Conservation (phyloP, 768 basidiomycete species). For the Hortiboletus campestris region DNA sequence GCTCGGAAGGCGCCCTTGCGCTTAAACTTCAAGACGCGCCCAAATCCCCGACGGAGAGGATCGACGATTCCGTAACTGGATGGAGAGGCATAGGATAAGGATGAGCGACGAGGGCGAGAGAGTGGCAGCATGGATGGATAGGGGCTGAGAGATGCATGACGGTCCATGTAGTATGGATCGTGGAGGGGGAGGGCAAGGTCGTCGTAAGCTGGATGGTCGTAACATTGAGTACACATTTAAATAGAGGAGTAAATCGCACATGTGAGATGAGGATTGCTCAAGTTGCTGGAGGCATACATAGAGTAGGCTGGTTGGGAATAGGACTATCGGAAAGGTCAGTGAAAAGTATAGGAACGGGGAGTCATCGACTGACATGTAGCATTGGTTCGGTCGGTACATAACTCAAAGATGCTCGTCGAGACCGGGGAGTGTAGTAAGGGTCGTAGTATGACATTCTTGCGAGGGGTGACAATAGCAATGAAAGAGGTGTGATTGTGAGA, state of each 20-base stretch:
- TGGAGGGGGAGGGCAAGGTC: constrained; percentile 43
- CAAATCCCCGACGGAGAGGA: constrained; percentile 47
- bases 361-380: constrained; percentile 36
- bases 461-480: constrained; percentile 9
- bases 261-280: constrained; percentile 43
- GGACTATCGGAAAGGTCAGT: constrained; percentile 15
- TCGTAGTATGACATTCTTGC: constrained; percentile 46
- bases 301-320: constrained; percentile 48
- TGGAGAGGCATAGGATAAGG: constrained; percentile 40
- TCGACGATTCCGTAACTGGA: constrained; percentile 38
- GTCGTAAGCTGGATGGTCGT: constrained; percentile 47
- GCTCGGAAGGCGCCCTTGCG: constrained; percentile 64
- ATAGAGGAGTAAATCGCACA: constrained; percentile 31
- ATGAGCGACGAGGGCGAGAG: constrained; percentile 35
- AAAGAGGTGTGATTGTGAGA: not conserved
- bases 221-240: constrained; percentile 1
- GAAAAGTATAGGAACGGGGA: not conserved
- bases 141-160: constrained; percentile 16
- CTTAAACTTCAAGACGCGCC: constrained; percentile 66
- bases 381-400: constrained; percentile 38
- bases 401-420: constrained; percentile 33
- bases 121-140: constrained; percentile 24
- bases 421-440: constrained; percentile 35
- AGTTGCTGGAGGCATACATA: constrained; percentile 40
- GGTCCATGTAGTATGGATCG: constrained; percentile 49